These are phyloP conservation scores for Microdochium trichocladiopsis DNA, from an alignment of 2,329 filamentous ascomycete species.

Conservation along the genomic window DNA sequence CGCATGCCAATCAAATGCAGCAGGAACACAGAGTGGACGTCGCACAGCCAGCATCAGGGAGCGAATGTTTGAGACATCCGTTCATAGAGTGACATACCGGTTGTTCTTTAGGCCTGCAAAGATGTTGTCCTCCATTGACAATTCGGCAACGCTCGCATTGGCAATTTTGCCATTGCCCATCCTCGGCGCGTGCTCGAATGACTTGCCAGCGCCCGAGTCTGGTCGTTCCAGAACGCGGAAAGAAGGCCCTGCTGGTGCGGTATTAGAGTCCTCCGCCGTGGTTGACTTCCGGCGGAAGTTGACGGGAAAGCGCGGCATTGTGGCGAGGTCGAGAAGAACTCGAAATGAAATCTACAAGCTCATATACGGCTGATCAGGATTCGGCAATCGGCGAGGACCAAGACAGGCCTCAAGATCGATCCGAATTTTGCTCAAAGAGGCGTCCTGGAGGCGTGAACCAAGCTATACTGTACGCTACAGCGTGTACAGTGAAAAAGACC, in stretches of 20 bases:
- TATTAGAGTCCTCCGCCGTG: slow-evolving; percentile 48
- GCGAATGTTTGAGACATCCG: slow-evolving; percentile 2
- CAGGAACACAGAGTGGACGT: background rate
- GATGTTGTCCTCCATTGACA: slow-evolving; percentile 44
- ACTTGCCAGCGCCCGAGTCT: slow-evolving; percentile 35
- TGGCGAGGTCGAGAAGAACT: slow-evolving; percentile 16
- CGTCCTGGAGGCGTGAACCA: background rate
- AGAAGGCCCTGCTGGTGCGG: slow-evolving; percentile 38
- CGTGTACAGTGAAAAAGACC: too few relatives aligned
- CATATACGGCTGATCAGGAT: background rate
- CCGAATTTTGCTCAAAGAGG: background rate
- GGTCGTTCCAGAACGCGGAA: slow-evolving; percentile 52
- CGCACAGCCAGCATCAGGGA: background rate
- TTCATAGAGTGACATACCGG: slow-evolving; percentile 36
- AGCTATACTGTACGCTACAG: background rate
- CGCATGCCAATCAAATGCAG: background rate
- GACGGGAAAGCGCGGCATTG: slow-evolving; percentile 58
- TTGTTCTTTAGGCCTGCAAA: slow-evolving; percentile 49
- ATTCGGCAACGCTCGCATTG: slow-evolving; percentile 29
- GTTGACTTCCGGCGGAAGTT: slow-evolving; percentile 55
- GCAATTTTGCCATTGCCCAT: slow-evolving; percentile 30
- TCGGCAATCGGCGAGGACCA: background rate
- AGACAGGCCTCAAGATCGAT: background rate
- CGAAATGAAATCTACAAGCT: background rate
- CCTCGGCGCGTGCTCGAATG: slow-evolving; percentile 42